These are phyloP conservation scores for Rubroboletus satanas DNA, from an alignment of 768 basidiomycete species.

Conservation along the genomic window DNA sequence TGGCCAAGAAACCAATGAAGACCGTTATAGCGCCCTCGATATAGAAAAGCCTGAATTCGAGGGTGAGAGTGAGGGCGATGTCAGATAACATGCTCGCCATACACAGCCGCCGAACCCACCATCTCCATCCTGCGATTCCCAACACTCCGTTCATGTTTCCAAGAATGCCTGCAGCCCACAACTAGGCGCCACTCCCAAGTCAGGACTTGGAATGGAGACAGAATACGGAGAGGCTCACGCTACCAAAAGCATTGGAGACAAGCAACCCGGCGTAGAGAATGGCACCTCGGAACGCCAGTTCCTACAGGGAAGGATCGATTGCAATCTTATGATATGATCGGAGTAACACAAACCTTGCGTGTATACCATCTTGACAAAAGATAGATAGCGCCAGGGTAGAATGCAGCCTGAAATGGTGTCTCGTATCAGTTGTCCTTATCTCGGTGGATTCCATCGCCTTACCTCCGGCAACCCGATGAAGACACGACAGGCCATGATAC, in stretches of 20 bases:
- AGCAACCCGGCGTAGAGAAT: constrained; percentile 57
- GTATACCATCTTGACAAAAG: constrained; percentile 29
- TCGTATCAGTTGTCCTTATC: neutral
- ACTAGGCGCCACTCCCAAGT: constrained; percentile 28
- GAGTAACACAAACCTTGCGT: constrained; percentile 9
- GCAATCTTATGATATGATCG: neutral
- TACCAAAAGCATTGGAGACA: constrained; percentile 64
- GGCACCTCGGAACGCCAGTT: constrained; percentile 60
- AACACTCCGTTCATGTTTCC: constrained; percentile 61
- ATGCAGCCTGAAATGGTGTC: constrained; percentile 41
- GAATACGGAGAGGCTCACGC: constrained; percentile 36
- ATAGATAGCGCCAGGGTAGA: constrained; percentile 55
- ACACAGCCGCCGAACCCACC: constrained; percentile 33
- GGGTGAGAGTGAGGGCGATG: neutral
- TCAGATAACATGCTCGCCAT: neutral
- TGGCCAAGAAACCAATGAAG: constrained; percentile 49
- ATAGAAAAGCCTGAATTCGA: constrained; percentile 57
- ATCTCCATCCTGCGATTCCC: constrained; percentile 70
- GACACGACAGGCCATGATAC: constrained; percentile 54
- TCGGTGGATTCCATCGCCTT: neutral
- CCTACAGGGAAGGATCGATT: constrained; percentile 31
- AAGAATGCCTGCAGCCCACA: constrained; percentile 72
- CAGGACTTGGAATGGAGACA: neutral
- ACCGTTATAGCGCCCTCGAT: constrained; percentile 70
- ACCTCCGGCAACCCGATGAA: constrained; percentile 64